Base-by-base conservation (phyloP, 257 asterid genomes). In the Salvia hispanica region DNA sequence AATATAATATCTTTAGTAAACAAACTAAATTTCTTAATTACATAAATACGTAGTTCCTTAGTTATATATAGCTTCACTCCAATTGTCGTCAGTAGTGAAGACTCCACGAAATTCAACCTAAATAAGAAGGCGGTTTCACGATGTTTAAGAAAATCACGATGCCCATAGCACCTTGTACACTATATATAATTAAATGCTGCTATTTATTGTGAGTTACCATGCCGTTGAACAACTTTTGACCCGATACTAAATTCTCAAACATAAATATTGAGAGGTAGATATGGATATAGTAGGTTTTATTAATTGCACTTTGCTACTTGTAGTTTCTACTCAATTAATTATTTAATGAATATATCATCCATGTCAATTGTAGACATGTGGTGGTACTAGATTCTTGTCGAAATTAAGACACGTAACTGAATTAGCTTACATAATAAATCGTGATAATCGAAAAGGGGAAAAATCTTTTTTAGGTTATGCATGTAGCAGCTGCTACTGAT, bases 111-210 rank as follows among this genome's bases (percentile, higher is more conserved):
- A 40, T 8, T 40, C 12, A 40, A 40, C 11, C 45, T 8, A 7
- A 7, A 40, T 2, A 6, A 40, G 3, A 59, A 58, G 77, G 61
- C 69, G 74, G 60, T 61, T 66, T 67, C 57, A 69, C 9, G 51
- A 18, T 44, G 40, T 62, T 76, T 76, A 64, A 69, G 72, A 21
- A 39, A 51, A n/a, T 51, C 72, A 70, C 62, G 66, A 74, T 33
- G 45, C 63, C 77, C 76, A 67, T 45, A 9, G 73, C 14, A 31
- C 13, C 39, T 34, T 39, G 31, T 25, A 25, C 31, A 51, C 46
- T 45, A 45, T 3, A 45, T 67, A 46, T 73, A 56, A 73, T 25
- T 25, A 25, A 25, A 63, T 69, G 76, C 67, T 34, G 50, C 8
- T 25, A 71, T 67, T 78, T 69, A 73, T 66, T 58, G 18, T 16